These are phyloP conservation scores for Mucor lusitanicus DNA, from an alignment of 371 early-diverging fungal genomes.

Conservation along the genomic window DNA sequence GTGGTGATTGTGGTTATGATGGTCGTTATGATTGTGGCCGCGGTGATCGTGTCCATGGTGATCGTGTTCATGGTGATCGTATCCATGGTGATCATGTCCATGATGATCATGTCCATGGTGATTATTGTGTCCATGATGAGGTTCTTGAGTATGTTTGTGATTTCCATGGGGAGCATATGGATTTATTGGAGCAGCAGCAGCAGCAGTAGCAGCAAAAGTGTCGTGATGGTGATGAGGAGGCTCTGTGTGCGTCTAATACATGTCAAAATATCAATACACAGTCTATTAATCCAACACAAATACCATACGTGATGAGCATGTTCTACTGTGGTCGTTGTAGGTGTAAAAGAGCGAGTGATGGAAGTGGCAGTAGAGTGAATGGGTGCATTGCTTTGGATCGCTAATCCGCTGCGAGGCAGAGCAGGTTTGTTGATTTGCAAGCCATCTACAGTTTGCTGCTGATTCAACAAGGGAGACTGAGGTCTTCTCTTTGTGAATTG, in stretches of 20 bases:
- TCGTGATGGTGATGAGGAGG: neutral
- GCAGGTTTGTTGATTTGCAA: constrained; percentile 8
- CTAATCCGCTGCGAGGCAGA: constrained; percentile 13
- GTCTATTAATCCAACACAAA: neutral
- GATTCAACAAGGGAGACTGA: constrained; percentile 12
- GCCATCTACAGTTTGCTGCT: constrained; percentile 13
- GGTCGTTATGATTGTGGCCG: neutral
- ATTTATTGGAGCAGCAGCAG: neutral
- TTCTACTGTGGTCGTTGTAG: neutral
- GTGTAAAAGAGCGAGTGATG: neutral
- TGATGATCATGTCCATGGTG: neutral
- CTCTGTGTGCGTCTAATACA: neutral
- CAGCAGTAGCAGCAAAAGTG: no score
- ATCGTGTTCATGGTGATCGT: constrained; percentile 14
- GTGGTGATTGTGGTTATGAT: constrained; percentile 16
- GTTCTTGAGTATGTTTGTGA: neutral
- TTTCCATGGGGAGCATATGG: neutral
- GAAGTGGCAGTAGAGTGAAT: neutral
- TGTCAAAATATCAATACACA: neutral
- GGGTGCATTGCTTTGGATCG: constrained; percentile 20
- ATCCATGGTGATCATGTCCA: constrained; percentile 15
- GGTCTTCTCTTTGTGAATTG: constrained; percentile 26
- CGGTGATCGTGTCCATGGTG: no score
- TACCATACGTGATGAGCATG: neutral
- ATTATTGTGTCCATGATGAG: constrained; percentile 3